Conservation (phyloP, 257 asterid species). For the Rhazya stricta region DNA sequence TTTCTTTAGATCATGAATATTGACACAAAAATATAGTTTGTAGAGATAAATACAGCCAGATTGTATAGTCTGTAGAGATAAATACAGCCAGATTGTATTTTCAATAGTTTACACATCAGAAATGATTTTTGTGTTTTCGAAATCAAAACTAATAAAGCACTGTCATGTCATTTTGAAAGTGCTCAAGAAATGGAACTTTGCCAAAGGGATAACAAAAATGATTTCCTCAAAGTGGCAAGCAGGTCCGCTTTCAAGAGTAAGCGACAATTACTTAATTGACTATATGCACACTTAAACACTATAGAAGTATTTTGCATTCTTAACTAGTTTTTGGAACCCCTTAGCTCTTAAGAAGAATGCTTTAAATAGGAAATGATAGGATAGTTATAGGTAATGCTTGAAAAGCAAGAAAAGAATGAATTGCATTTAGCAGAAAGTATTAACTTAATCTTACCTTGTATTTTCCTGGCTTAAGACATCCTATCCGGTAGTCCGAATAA, state of each 20-base stretch:
- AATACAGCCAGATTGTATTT: background rate
- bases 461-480: conserved; percentile 90
- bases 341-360: background rate
- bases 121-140: background rate
- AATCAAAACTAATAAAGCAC: background rate
- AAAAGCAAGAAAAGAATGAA: background rate
- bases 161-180: background rate
- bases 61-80: background rate
- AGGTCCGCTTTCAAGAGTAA: background rate
- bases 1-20: background rate
- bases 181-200: too few species aligned
- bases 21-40: background rate
- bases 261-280: background rate
- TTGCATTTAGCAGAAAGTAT: background rate
- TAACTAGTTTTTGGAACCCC: background rate
- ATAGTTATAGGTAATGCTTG: background rate
- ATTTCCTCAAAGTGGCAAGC: background rate
- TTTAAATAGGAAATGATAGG: background rate
- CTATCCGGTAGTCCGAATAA: conserved; percentile 74
- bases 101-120: background rate
- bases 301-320: background rate
- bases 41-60: background rate
- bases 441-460: conserved; percentile 54
- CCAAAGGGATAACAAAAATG: background rate
- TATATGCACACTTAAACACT: background rate